These are phyloP conservation scores for Yamadazyma sp. DNA, from an alignment of 1,139 yeast species.

Conservation along the genomic window DNA sequence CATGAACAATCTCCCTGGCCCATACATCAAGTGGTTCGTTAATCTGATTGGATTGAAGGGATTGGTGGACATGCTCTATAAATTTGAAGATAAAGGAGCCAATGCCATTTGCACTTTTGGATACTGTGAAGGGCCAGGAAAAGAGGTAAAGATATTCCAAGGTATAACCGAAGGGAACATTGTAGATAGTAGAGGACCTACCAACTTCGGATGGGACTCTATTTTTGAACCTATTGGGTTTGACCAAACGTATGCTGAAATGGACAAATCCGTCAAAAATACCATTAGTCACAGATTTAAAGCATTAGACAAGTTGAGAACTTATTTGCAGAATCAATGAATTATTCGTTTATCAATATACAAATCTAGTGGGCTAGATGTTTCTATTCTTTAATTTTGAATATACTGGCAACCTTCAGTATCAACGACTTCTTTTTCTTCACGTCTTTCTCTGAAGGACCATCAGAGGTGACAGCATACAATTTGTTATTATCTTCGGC, in stretches of 20 bases:
- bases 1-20: constrained; percentile 84
- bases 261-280: constrained; percentile 76
- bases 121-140: constrained; percentile 79
- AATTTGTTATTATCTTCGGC: constrained; percentile 18
- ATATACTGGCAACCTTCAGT: constrained; percentile 29
- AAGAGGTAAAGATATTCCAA: constrained; percentile 71
- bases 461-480: constrained; percentile 28
- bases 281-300: constrained; percentile 80
- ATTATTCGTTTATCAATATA: background rate
- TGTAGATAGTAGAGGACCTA: constrained; percentile 75
- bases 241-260: constrained; percentile 83
- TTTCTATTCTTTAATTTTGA: constrained; percentile 3
- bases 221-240: constrained; percentile 77
- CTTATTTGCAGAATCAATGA: constrained; percentile 40
- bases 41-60: constrained; percentile 70
- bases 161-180: constrained; percentile 82
- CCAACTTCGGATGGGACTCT: constrained; percentile 93
- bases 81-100: constrained; percentile 83
- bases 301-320: constrained; percentile 74
- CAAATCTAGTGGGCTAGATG: no score
- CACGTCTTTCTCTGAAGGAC: constrained; percentile 14
- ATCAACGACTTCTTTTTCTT: constrained; percentile 29
- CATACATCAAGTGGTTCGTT: constrained; percentile 87
- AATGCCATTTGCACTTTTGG: constrained; percentile 92
- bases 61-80: constrained; percentile 70